Evolutionary conservation across 2,329 filamentous ascomycete genomes (phyloP).

Genomic region (Laburnicola sp.): DNA sequence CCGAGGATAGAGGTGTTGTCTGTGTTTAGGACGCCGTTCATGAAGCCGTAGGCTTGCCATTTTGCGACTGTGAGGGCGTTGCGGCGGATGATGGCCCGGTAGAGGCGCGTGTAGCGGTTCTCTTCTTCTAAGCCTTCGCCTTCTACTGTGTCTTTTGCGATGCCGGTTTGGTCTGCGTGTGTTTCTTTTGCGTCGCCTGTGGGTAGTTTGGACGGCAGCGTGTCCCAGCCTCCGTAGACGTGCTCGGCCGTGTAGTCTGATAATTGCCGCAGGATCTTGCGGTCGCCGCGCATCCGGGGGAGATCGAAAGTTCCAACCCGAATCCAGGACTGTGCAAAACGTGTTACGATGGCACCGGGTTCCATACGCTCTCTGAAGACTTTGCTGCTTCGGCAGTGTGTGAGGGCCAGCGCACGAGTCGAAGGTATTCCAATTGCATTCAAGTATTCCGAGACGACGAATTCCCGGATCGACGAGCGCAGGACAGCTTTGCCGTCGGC

Average conservation of each 20-base stretch:
- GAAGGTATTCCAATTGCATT: conserved; percentile 83
- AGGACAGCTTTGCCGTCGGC: conserved; percentile 95
- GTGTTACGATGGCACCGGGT: conserved; percentile 87
- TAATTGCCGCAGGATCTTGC: conserved; percentile 70
- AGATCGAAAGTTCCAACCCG: conserved; percentile 95
- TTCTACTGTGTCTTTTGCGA: conserved; percentile 64
- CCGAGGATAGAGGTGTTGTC: conserved; percentile 94
- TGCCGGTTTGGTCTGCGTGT: conserved; percentile 48
- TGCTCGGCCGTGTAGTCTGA: conserved; percentile 85
- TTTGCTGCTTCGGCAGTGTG: conserved; percentile 56
- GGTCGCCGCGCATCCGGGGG: conserved; percentile 78
- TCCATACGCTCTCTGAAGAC: conserved; percentile 81
- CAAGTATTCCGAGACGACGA: conserved; percentile 85
- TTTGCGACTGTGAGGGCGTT: conserved; percentile 87
- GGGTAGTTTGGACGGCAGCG: conserved; percentile 65
- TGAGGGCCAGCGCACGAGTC: conserved; percentile 83
- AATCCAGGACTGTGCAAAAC: conserved; percentile 90
- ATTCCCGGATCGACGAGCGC: conserved; percentile 90
- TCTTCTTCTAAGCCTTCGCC: conserved; percentile 70
- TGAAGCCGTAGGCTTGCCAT: conserved; percentile 99
- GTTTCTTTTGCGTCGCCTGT: conserved; percentile 54
- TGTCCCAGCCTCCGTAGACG: conserved; percentile 85
- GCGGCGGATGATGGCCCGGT: conserved; percentile 80
- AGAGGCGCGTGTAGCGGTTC: conserved; percentile 85
- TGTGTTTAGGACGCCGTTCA: conserved; percentile 96